Evolutionary conservation across 768 basidiomycete genomes (phyloP), one percentile per base, ranked within the genome.

Genomic region (Podaxis sp.): DNA sequence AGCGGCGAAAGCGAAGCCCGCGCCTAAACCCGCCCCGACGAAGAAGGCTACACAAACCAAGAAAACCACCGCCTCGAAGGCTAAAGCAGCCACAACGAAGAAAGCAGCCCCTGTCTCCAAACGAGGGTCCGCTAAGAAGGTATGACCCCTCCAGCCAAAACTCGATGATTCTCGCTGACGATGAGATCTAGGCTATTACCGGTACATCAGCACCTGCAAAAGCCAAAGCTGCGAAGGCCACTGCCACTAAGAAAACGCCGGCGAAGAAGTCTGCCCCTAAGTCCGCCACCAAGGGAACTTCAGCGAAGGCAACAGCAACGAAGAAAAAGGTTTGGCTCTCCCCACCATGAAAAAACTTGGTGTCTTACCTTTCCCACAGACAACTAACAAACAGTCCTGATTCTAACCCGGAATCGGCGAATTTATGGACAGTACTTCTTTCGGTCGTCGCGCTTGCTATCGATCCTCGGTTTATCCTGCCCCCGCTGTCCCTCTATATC

Each of bases 51-150:
- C 70, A 25, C 54, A 72, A 49, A 72, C 73, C 68, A 85, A 80
- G 66, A 67, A 77, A 38, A 71, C 73, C 5, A 73, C 74, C 15
- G 70, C 72, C 13, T 60, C 77, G 25, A 82, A 80, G 64, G 64
- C 77, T 13, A 80, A 77, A 63, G 59, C 76, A 6, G 64, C 74
- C 0, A 19, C 76, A 0, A 50, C 72, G 0, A 78, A 77, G 72
- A 80, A 80, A 69, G 73, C 76, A 0, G 72, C 73, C 15, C 68
- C 73, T 3, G 65, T 74, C 33, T 70, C 74, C 24, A 79, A 75
- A 67, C 74, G 75, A 29, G 73, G 70, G n/a, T 59, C 76, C 27
- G 75, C 75, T 3, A 81, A 80, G 72, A 79, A 79, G 73, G 78
- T 79, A 29, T 33, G 66, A 37, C 6, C 33, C 24, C 17, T 43